Percentiles rank a stretch among this genome's conserved stretches.
phyloP scores from a whole-genome alignment of 202 grass and related monocot species.

The Panicum hallii region DNA sequence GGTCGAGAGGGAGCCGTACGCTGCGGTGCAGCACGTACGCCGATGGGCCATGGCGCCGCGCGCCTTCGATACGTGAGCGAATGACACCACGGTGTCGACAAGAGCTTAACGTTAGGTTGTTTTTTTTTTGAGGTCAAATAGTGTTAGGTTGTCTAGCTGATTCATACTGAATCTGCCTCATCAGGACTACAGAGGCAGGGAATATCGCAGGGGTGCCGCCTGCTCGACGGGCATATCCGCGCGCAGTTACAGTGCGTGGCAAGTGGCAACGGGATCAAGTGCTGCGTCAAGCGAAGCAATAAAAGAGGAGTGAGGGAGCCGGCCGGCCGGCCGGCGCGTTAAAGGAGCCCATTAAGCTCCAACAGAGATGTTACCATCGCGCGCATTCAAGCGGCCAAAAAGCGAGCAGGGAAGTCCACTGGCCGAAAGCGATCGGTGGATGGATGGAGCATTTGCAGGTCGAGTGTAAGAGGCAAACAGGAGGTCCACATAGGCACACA shows the following conservation, averaged over 20 bases:
- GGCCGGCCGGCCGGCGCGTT: background rate
- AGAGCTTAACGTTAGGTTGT: too few species aligned
- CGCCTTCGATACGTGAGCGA: too few species aligned
- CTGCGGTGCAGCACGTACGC: too few species aligned
- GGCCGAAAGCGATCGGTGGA: slow-evolving; percentile 18
- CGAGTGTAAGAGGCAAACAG: slow-evolving; percentile 2
- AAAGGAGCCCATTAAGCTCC: background rate
- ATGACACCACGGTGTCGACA: too few species aligned
- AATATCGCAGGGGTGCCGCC: background rate
- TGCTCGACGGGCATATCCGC: background rate
- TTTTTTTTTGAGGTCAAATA: too few species aligned
- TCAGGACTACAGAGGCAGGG: too few species aligned
- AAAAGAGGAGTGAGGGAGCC: background rate
- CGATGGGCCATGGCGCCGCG: too few species aligned
- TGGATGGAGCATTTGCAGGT: background rate
- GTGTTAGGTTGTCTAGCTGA: too few species aligned
- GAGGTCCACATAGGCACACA: slow-evolving; percentile 17
- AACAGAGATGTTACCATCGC: too few species aligned
- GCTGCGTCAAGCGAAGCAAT: background rate
- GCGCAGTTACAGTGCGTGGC: background rate
- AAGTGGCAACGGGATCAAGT: slow-evolving; percentile 2
- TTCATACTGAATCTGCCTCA: too few species aligned
- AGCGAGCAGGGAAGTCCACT: background rate
- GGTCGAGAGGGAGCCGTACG: too few species aligned
- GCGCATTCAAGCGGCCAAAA: background rate